Percentiles rank a stretch among this genome's conserved stretches.
These are phyloP conservation scores for Lentinula sp. DNA, from an alignment of 768 basidiomycete species.

Conservation along the genomic window DNA sequence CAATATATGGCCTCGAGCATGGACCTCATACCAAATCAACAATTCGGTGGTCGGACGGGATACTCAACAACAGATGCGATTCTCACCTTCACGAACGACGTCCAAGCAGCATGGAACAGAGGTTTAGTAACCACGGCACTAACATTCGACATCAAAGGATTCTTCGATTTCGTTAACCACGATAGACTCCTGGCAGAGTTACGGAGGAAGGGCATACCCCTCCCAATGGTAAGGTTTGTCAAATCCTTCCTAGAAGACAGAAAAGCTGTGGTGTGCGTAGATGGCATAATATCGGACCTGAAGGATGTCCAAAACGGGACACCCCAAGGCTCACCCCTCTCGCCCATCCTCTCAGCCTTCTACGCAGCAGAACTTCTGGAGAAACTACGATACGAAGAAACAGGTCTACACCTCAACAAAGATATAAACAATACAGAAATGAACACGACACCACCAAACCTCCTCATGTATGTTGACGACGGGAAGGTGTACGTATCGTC, in stretches of 20 bases:
- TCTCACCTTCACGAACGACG: too few species aligned
- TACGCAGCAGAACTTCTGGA: slow-evolving; percentile 19
- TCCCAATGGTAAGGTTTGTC: neutral
- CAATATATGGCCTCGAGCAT: too few species aligned
- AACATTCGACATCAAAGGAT: too few species aligned
- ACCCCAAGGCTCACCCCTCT: slow-evolving; percentile 10
- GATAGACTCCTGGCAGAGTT: slow-evolving; percentile 9
- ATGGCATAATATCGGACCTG: slow-evolving; percentile 10
- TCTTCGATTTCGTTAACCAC: too few species aligned
- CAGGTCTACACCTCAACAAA: neutral
- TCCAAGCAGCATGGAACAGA: too few species aligned
- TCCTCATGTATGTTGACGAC: slow-evolving; percentile 25
- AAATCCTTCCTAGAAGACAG: slow-evolving; percentile 17
- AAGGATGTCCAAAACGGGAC: neutral
- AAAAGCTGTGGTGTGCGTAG: slow-evolving; percentile 14
- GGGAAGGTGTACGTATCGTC: slow-evolving; percentile 21
- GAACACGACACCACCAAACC: neutral
- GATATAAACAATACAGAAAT: neutral
- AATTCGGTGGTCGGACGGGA: too few species aligned
- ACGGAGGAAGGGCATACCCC: slow-evolving; percentile 12
- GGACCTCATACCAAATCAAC: too few species aligned
- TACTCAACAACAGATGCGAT: too few species aligned
- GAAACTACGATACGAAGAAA: slow-evolving; percentile 7
- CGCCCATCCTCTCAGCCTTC: slow-evolving; percentile 20
- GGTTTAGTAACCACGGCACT: too few species aligned